Conservation (phyloP, 257 asterid species). For the Solanum etuberosum region DNA sequence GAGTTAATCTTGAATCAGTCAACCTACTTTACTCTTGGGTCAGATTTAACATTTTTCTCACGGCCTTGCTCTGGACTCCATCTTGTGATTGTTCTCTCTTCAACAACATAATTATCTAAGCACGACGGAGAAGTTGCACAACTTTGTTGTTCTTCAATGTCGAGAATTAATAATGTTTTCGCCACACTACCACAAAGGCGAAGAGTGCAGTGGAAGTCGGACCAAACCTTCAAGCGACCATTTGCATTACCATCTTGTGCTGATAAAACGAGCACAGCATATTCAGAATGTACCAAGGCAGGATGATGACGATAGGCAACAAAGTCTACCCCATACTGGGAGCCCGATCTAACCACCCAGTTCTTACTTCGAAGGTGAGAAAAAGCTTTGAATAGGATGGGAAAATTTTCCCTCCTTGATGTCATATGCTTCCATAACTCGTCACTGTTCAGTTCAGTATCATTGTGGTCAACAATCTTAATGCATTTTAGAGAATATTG, state of each 20-base stretch:
- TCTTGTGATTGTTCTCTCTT: constrained; percentile 54
- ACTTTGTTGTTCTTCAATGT: constrained; percentile 7
- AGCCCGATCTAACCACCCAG: constrained; percentile 70
- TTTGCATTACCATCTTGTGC: constrained; percentile 12
- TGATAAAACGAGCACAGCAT: constrained; percentile 49
- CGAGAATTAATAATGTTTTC: constrained; percentile 54
- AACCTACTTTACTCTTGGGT: background rate
- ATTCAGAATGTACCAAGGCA: constrained; percentile 74
- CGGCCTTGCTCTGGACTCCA: constrained; percentile 68
- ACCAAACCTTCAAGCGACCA: constrained; percentile 67
- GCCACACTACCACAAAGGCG: constrained; percentile 84
- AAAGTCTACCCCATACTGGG: constrained; percentile 69
- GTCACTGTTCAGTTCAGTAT: constrained; percentile 12
- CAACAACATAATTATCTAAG: constrained; percentile 30
- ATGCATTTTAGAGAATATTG: constrained; percentile 45
- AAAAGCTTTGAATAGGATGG: constrained; percentile 38
- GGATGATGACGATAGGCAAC: constrained; percentile 87
- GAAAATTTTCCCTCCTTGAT: constrained; percentile 26
- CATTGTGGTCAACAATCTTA: constrained; percentile 27
- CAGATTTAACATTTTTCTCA: constrained; percentile 1
- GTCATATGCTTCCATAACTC: constrained; percentile 44
- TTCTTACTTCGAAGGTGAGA: constrained; percentile 69
- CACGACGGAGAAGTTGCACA: constrained; percentile 8
- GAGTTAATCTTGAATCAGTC: background rate
- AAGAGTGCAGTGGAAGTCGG: constrained; percentile 71